Evolutionary conservation across 2,329 filamentous ascomycete genomes (phyloP), one percentile per base, ranked within the genome.

Genomic region (Pseudogymnoascus pannorum): DNA sequence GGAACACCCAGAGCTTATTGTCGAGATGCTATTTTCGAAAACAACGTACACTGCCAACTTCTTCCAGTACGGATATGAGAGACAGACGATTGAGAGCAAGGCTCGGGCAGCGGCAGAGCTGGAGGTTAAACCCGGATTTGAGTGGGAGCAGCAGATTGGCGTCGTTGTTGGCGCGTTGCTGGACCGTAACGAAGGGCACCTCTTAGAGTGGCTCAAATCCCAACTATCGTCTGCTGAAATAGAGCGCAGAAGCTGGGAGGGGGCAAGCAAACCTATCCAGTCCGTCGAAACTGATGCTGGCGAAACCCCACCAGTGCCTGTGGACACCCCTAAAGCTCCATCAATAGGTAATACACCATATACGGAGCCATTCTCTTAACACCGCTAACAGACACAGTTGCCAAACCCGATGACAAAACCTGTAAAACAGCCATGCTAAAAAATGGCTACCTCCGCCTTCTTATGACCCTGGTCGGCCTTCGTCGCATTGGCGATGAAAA

Each of bases 21-120:
- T 95, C 0, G 94, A 99, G 75, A 85, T 99, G 81, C 79, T 99
- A 12, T 99, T 99, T 74, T 96, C 90, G 73, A 99, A 99, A 74
- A 88, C 92, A 62, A 87, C 86, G 59, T 83, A 84, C 51, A 96
- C 91, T 0, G 82, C 91, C 0, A 91, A 89, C 74, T 97, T 91
- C 71, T 81, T 99, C 4, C 92, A 97, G 71, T 92, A 92, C 69
- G 94, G 94, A 0, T 88, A 91, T 67, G 92, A 97, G 69, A 90
- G 87, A 70, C 91, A 93, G 66, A 84, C 87, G 0, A 72, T 87
- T 22, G 81, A 82, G 18, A 78, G 81, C n/a, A 81, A 85, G 44
- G 82, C 86, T 8, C 84, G 84, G 66, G 83, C 91, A 3, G 91
- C 87, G 0, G 89, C 89, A 9, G 90, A 95, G 70, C 79, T 99